Percentiles rank a stretch among this genome's conserved stretches.
Evolutionary conservation across 108 stramenopile species (phyloP).

Genomic region (Cyclostephanos tholiformis): DNA sequence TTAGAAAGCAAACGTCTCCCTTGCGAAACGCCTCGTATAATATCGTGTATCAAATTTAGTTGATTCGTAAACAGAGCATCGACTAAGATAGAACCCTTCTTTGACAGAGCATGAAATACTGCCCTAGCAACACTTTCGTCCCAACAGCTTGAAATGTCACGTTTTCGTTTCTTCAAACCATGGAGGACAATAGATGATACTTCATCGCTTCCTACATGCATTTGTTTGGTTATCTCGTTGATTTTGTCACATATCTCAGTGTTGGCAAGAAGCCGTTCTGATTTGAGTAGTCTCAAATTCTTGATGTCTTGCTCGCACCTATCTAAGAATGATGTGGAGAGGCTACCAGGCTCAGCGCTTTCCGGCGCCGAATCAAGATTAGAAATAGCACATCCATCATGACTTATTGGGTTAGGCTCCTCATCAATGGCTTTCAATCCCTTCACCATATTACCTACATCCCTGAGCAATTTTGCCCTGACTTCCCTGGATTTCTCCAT

Average conservation of each 20-base stretch:
- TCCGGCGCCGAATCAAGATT: neutral
- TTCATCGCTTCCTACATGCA: conserved; percentile 54
- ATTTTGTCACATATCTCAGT: conserved; percentile 40
- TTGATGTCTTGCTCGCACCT: conserved; percentile 63
- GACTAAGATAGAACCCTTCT: conserved; percentile 33
- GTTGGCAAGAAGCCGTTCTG: conserved; percentile 54
- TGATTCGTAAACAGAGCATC: conserved; percentile 51
- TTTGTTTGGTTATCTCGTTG: conserved; percentile 43
- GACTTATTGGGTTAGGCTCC: neutral
- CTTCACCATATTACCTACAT: conserved; percentile 43
- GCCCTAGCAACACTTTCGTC: conserved; percentile 16
- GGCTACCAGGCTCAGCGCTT: conserved; percentile 13
- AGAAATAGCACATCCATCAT: neutral
- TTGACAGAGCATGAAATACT: conserved; percentile 26
- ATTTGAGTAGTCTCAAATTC: conserved; percentile 59
- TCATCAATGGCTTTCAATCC: conserved; percentile 29
- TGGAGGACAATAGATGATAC: conserved; percentile 39
- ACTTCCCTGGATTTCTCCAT: conserved; percentile 30
- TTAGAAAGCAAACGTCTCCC: conserved; percentile 56
- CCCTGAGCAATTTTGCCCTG: conserved; percentile 36
- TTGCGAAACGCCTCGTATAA: conserved; percentile 44
- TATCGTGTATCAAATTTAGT: conserved; percentile 39
- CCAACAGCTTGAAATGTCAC: conserved; percentile 57
- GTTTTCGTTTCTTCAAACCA: conserved; percentile 22
- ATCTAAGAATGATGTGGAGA: conserved; percentile 51